Base-by-base conservation (phyloP, 148 eudicot species). In the Pharnaceum exiguum region DNA sequence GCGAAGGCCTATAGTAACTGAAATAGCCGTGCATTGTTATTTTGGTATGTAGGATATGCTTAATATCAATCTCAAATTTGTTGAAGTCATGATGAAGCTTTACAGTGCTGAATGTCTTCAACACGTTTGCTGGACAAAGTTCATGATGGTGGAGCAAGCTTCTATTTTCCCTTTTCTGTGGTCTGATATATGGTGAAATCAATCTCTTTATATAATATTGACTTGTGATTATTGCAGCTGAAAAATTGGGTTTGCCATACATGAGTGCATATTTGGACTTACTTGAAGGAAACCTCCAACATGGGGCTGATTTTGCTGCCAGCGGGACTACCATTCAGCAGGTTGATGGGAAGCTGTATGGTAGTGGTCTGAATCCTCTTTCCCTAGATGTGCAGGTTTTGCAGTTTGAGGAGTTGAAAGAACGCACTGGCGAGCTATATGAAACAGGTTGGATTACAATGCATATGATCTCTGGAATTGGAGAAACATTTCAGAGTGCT, bases 281-380 rank as follows among this genome's bases (percentile, higher is more conserved):
- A 15, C 65, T 93, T 47, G 94, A 85, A 26, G 83, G 91, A 3
- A 85, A 89, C 76, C 88, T 88, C 74, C 78, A 51, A 36, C 90
- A 85, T 30, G 99, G 99, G 35, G 95, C 95, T 57, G 85, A 93
- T 53, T 93, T 93, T 47, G 99, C 99, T 52, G 87, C 91, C 0
- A 83, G 89, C 12, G 99, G 90, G 19, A 79, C 95, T n/a, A 81
- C 91, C 15, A 75, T 88, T 37, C 75, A 89, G 43, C 90, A 91
- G 16, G 91, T 70, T 60, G 83, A 93, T 24, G 71, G 80, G 26
- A 88, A 81, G 38, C 66, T 80, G 27, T 76, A 66, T 12, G 86
- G 75, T 28, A 72, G 82, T 58, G 98, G 98, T 27, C 65, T 75
- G 55, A 91, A 84, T 47, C 98, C 98, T 19, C 37, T 91, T 39